Evolutionary conservation across 1,139 yeast genomes (phyloP).

Genomic region (Geotrichum bryndzae): DNA sequence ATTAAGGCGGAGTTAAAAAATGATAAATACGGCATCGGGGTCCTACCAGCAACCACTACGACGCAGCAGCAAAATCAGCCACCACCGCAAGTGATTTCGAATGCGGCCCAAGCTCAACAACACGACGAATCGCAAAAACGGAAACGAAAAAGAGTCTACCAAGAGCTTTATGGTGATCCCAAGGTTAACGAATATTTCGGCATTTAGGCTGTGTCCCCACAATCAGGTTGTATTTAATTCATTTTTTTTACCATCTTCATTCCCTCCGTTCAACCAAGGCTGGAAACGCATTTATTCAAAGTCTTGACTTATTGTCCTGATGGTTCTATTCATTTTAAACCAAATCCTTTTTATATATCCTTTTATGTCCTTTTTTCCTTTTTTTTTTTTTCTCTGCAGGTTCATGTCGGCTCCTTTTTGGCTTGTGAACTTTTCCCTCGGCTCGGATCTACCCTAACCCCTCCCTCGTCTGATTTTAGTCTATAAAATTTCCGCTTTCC

Average conservation of each 20-base stretch:
- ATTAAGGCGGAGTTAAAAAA: conserved; percentile 19
- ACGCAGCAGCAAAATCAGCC: conserved; percentile 2
- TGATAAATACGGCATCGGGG: conserved; percentile 24
- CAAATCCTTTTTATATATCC: no score
- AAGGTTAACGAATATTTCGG: conserved; percentile 9
- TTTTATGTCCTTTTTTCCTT: neutral
- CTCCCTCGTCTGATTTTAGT: neutral
- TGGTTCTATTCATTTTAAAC: no score
- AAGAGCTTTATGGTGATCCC: conserved; percentile 18
- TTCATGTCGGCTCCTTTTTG: conserved; percentile 6
- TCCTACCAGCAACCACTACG: neutral
- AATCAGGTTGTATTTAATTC: neutral
- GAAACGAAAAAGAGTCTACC: conserved; percentile 18
- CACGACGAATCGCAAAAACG: conserved; percentile 15
- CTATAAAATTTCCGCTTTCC: conserved; percentile 12
- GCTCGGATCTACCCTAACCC: conserved; percentile 1
- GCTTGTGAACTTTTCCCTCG: neutral
- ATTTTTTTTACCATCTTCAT: neutral
- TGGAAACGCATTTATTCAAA: no score
- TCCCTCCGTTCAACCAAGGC: no score
- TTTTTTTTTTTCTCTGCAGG: neutral
- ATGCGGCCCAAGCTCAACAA: conserved; percentile 15
- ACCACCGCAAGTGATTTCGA: neutral
- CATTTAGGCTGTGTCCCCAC: neutral
- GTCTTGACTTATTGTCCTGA: no score